Conservation (phyloP, 163 green algal species). For the Volvox carteri region DNA sequence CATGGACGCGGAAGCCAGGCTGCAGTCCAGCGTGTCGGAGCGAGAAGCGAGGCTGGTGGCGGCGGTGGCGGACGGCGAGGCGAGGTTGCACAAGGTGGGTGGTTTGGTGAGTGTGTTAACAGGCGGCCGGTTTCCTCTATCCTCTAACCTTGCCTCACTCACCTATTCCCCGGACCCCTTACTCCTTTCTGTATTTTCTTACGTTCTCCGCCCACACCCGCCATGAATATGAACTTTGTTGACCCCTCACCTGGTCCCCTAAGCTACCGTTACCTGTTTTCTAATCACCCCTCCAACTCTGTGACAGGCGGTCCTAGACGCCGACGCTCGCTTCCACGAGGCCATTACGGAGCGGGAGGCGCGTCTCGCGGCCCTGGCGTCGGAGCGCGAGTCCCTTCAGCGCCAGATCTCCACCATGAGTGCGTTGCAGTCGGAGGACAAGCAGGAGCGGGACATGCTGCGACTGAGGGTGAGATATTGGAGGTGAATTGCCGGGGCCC, state of each 20-base stretch:
- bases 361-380: neutral
- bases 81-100: constrained; percentile 26
- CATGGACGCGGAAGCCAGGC: constrained; percentile 21
- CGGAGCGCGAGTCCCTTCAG: constrained; percentile 40
- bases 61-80: constrained; percentile 27
- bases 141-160: too few relatives aligned
- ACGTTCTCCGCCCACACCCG: too few relatives aligned
- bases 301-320: constrained; percentile 6
- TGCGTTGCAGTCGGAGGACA: constrained; percentile 23
- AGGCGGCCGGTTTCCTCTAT: neutral
- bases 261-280: too few relatives aligned
- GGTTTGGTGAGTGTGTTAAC: neutral
- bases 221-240: too few relatives aligned
- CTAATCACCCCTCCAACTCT: too few relatives aligned
- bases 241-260: too few relatives aligned
- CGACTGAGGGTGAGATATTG: neutral
- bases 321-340: constrained; percentile 16
- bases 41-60: constrained; percentile 16
- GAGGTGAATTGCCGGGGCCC: too few relatives aligned
- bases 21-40: neutral
- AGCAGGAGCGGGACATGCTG: constrained; percentile 49
- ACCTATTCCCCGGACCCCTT: too few relatives aligned
- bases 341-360: constrained; percentile 35
- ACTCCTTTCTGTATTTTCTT: too few relatives aligned
- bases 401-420: constrained; percentile 26